Conservation (phyloP, 352 stramenopile genomes). For the Phytophthora boehmeriae region DNA sequence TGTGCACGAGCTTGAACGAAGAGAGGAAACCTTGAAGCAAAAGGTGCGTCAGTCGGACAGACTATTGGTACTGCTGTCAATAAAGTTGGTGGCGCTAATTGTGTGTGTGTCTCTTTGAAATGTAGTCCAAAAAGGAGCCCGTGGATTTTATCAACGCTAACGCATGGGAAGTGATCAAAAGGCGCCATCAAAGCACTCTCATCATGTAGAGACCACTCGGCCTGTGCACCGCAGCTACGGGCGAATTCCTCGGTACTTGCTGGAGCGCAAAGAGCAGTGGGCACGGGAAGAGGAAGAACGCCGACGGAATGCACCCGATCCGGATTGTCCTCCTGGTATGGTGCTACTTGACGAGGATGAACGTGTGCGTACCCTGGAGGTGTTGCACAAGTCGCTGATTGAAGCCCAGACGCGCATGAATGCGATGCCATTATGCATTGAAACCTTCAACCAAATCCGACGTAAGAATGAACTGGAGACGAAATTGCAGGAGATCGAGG, state of each 20-base stretch:
- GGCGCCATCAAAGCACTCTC: slow-evolving; percentile 24
- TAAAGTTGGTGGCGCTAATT: too few species aligned
- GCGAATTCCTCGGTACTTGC: slow-evolving; percentile 70
- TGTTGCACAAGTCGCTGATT: slow-evolving; percentile 68
- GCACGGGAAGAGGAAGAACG: slow-evolving; percentile 85
- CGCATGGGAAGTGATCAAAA: slow-evolving; percentile 82
- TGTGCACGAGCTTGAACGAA: slow-evolving; percentile 50
- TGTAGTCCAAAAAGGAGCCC: slow-evolving; percentile 59
- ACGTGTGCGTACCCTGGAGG: slow-evolving; percentile 62
- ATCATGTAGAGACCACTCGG: slow-evolving; percentile 14
- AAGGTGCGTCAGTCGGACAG: slow-evolving; percentile 19
- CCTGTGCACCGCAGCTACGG: slow-evolving; percentile 49
- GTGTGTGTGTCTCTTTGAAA: neutral
- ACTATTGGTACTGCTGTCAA: neutral
- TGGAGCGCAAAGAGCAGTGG: slow-evolving; percentile 82
- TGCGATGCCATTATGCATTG: slow-evolving; percentile 79
- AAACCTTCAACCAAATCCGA: slow-evolving; percentile 82
- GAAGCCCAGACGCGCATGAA: slow-evolving; percentile 75
- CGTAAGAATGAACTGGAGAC: slow-evolving; percentile 82
- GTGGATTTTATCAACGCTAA: slow-evolving; percentile 78
- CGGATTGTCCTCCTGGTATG: slow-evolving; percentile 89
- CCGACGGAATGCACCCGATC: slow-evolving; percentile 71
- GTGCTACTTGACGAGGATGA: slow-evolving; percentile 83
- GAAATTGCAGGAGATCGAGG: slow-evolving; percentile 90
- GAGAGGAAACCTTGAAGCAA: slow-evolving; percentile 41